Percentiles rank a stretch among this genome's conserved stretches.
Conservation (phyloP, 1,284 basidiomycete species). For the Xanthoconium separans region DNA sequence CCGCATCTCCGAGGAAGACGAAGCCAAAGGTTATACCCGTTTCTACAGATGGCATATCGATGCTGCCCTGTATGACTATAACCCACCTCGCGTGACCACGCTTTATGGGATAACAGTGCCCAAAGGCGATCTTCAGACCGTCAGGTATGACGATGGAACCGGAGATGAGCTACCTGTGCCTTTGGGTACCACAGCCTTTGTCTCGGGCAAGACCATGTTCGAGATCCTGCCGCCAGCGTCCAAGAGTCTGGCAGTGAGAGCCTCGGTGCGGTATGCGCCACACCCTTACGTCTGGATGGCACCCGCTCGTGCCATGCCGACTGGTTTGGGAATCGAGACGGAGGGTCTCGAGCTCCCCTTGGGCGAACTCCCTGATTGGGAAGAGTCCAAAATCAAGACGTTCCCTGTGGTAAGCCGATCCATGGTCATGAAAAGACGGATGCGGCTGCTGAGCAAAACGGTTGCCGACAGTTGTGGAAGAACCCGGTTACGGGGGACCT, state of each 20-base stretch:
- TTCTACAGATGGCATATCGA: conserved; percentile 97
- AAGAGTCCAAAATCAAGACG: conserved; percentile 47
- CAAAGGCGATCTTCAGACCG: conserved; percentile 51
- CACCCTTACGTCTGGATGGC: conserved; percentile 82
- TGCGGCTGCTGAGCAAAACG: not conserved
- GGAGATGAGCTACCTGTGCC: conserved; percentile 82
- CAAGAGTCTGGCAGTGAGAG: conserved; percentile 80
- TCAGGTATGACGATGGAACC: conserved; percentile 87
- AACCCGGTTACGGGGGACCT: conserved; percentile 71
- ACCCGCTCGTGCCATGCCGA: conserved; percentile 57
- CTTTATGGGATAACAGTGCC: conserved; percentile 83
- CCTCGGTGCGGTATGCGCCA: conserved; percentile 64
- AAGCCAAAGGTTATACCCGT: conserved; percentile 71
- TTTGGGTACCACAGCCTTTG: conserved; percentile 84
- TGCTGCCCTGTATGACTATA: conserved; percentile 85
- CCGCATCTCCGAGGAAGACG: conserved; percentile 74
- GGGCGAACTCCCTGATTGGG: conserved; percentile 63
- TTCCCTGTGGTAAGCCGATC: conserved; percentile 56
- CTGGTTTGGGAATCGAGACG: conserved; percentile 69
- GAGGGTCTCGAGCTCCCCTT: conserved; percentile 63
- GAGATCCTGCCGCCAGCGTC: conserved; percentile 71
- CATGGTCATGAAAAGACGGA: not conserved
- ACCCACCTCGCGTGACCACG: conserved; percentile 88
- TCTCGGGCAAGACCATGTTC: conserved; percentile 83
- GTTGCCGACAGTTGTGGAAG: conserved; percentile 63